These are phyloP conservation scores for Alternaria brassicicola DNA, from an alignment of 2,329 filamentous ascomycete genomes.

Conservation along the genomic window DNA sequence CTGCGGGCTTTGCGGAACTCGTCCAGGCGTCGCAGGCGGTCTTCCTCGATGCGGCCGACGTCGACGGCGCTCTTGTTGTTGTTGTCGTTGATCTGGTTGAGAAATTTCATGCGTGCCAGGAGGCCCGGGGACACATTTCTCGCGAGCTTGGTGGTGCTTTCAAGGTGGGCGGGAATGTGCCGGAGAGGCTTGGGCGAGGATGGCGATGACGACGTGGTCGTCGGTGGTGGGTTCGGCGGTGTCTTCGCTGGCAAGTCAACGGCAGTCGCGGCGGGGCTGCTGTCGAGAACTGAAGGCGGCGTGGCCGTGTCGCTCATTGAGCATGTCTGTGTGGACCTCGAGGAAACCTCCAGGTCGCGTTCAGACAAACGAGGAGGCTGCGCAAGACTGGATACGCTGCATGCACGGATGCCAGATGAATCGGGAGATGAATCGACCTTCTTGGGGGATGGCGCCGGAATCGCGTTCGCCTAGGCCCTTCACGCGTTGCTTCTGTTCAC, in stretches of 20 bases:
- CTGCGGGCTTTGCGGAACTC: slow-evolving; percentile 64
- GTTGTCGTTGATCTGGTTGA: slow-evolving; percentile 48
- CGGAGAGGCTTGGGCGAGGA: slow-evolving; percentile 20
- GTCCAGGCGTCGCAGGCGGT: slow-evolving; percentile 73
- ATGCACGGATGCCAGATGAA: slow-evolving; percentile 19
- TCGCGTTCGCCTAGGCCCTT: slow-evolving; percentile 7
- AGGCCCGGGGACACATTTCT: slow-evolving; percentile 53
- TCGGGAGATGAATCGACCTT: slow-evolving; percentile 20
- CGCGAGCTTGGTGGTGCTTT: slow-evolving; percentile 42
- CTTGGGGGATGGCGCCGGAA: slow-evolving; percentile 6
- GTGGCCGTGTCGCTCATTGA: slow-evolving; percentile 32
- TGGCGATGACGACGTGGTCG: slow-evolving; percentile 17
- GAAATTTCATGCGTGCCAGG: slow-evolving; percentile 52
- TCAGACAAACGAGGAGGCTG: slow-evolving; percentile 18
- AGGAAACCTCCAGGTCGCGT: slow-evolving; percentile 26
- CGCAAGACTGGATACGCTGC: slow-evolving; percentile 20
- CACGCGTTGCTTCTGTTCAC: slow-evolving; percentile 15
- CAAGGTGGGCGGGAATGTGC: slow-evolving; percentile 24
- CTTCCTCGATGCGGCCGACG: slow-evolving; percentile 72
- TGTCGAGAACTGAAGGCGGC: slow-evolving; percentile 23
- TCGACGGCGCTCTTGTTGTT: slow-evolving; percentile 31
- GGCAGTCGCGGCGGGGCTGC: slow-evolving; percentile 31
- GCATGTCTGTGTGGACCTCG: slow-evolving; percentile 29
- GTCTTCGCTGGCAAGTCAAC: slow-evolving; percentile 29
- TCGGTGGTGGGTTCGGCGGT: slow-evolving; percentile 13